A percentile compares a stretch with the other conserved stretches of the same genome.
phyloP scores from a whole-genome alignment of 164 flowering plant species.

The Warburgia ugandensis region DNA sequence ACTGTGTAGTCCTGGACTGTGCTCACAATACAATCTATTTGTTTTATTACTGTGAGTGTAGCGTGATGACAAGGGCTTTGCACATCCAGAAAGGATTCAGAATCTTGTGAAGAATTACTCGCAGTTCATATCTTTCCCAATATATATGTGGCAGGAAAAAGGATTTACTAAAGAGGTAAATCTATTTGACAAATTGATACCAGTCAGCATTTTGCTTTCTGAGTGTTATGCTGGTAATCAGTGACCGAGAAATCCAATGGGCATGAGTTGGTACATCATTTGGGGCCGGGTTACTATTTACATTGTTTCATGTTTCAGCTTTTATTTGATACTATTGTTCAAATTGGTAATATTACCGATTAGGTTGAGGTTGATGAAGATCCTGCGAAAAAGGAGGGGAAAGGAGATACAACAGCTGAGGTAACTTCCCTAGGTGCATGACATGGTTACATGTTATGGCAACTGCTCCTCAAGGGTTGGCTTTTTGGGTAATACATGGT shows the following conservation, averaged over 20 bases:
- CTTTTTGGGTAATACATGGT: neutral
- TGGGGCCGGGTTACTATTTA: neutral
- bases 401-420: constrained; percentile 54
- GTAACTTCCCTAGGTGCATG: constrained; percentile 20
- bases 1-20: too few relatives aligned
- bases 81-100: constrained; percentile 85
- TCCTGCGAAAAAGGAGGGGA: constrained; percentile 68
- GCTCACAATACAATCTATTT: too few relatives aligned
- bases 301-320: neutral
- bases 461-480: neutral
- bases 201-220: neutral
- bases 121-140: constrained; percentile 94
- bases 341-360: neutral
- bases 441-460: neutral
- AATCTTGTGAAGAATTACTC: constrained; percentile 93
- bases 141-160: constrained; percentile 93
- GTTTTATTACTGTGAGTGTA: too few relatives aligned
- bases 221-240: neutral
- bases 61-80: constrained; percentile 85
- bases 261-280: neutral
- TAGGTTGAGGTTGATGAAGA: constrained; percentile 98
- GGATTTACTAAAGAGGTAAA: constrained; percentile 88
- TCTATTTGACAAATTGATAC: neutral
- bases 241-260: neutral
- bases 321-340: too few relatives aligned